Conservation (phyloP, 75 land plant species). For the Ceratopteris richardii region DNA sequence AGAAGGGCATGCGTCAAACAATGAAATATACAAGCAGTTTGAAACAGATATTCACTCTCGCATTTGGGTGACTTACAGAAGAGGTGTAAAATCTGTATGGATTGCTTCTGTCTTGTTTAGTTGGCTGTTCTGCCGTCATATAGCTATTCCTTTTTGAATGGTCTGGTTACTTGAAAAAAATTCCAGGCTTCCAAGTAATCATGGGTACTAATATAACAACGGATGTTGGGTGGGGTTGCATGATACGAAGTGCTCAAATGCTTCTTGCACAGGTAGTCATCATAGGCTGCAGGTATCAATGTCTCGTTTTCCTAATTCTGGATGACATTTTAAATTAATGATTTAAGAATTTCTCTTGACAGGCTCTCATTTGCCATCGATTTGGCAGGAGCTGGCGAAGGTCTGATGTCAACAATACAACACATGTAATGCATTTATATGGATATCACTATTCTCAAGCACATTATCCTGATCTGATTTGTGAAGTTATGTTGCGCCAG, state of each 20-base stretch:
- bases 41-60: conserved; percentile 5
- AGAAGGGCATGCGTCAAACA: not conserved
- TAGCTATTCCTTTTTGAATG: too few relatives aligned
- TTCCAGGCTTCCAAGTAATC: conserved; percentile 7
- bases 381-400: conserved; percentile 11
- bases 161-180: too few relatives aligned
- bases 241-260: conserved; percentile 15
- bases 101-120: not conserved
- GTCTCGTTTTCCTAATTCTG: too few relatives aligned
- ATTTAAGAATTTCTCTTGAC: too few relatives aligned
- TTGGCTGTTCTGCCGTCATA: too few relatives aligned
- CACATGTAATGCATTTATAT: not conserved
- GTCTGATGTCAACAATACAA: not conserved
- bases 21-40: not conserved
- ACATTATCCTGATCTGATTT: too few relatives aligned
- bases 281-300: too few relatives aligned
- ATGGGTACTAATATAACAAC: conserved; percentile 1
- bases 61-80: conserved; percentile 12
- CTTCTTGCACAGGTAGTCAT: conserved; percentile 11
- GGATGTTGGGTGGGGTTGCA: conserved; percentile 17
- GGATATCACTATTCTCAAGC: too few relatives aligned
- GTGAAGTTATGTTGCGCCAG: too few relatives aligned
- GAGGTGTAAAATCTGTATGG: conserved; percentile 3
- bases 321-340: too few relatives aligned
- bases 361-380: conserved; percentile 9